Evolutionary conservation across 1,284 basidiomycete genomes (phyloP).

Genomic region (Phellinidium pouzarii): DNA sequence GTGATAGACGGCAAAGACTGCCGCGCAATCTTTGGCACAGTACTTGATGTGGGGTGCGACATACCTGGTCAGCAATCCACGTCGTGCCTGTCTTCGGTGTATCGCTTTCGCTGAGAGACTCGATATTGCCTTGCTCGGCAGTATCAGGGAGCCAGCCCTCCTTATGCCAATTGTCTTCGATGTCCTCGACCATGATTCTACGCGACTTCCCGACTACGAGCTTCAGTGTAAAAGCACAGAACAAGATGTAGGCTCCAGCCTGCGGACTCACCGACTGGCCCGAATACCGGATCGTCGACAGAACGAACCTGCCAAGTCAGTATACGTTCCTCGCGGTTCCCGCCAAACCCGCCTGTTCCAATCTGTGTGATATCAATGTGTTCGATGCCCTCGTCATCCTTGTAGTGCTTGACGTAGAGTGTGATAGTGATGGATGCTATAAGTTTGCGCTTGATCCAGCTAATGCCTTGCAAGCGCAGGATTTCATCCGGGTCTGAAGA

Average conservation of each 20-base stretch:
- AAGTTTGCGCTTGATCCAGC: slow-evolving; percentile 53
- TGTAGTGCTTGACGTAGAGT: slow-evolving; percentile 52
- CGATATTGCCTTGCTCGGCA: slow-evolving; percentile 41
- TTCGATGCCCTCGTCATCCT: slow-evolving; percentile 46
- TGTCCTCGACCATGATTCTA: slow-evolving; percentile 39
- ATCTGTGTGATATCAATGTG: slow-evolving; percentile 57
- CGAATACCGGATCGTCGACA: slow-evolving; percentile 49
- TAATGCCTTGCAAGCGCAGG: slow-evolving; percentile 52
- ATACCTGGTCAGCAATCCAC: slow-evolving; percentile 53
- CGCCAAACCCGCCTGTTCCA: slow-evolving; percentile 51
- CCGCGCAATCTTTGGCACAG: no score
- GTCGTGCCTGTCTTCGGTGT: slow-evolving; percentile 44
- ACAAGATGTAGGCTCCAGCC: background rate
- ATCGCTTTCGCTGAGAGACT: slow-evolving; percentile 45
- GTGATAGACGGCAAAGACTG: no score
- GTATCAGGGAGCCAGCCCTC: slow-evolving; percentile 50
- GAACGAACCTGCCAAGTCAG: slow-evolving; percentile 45
- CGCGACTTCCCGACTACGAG: slow-evolving; percentile 26
- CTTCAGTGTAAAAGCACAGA: background rate
- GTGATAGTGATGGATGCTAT: slow-evolving; percentile 48
- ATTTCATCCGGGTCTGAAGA: slow-evolving; percentile 41
- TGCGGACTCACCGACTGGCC: slow-evolving; percentile 43
- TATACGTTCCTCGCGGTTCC: slow-evolving; percentile 45
- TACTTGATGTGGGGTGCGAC: slow-evolving; percentile 1
- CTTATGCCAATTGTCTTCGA: slow-evolving; percentile 46